Percentiles rank a stretch among this genome's conserved stretches.
phyloP scores from a whole-genome alignment of 2,329 filamentous ascomycete species.

The Colletotrichum sp. region DNA sequence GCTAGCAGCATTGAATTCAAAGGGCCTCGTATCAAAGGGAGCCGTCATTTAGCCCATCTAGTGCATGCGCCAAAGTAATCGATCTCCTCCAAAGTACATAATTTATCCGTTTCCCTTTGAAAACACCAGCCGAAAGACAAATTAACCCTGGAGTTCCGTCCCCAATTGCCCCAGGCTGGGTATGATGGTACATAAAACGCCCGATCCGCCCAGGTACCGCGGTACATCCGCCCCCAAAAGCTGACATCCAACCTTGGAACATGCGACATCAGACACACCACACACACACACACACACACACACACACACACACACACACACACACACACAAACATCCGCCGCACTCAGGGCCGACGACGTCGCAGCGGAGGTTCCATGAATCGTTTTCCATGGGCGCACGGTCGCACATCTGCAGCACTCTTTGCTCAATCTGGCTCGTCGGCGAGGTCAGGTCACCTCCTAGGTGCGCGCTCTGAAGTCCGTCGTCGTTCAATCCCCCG shows the following conservation, averaged over 20 bases:
- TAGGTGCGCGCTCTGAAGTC: not conserved
- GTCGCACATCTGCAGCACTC: not conserved
- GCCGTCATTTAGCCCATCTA: not conserved
- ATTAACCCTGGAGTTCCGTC: not conserved
- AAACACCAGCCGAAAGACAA: not conserved
- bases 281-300: not conserved
- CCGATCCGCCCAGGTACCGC: not conserved
- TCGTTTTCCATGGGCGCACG: constrained; percentile 7
- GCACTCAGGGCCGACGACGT: not conserved
- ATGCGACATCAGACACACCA: constrained; percentile 21
- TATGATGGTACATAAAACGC: not conserved
- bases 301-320: constrained; percentile 5
- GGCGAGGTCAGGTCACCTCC: not conserved
- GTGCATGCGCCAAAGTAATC: not conserved
- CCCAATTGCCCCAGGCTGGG: not conserved
- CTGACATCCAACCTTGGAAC: constrained; percentile 1
- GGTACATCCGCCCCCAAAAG: constrained; percentile 1
- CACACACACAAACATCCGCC: not conserved
- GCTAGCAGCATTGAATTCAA: not conserved
- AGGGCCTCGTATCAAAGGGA: not conserved
- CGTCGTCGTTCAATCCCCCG: not conserved
- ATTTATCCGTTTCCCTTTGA: not conserved
- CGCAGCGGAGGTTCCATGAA: constrained; percentile 7
- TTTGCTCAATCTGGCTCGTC: not conserved
- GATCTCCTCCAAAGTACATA: not conserved